These are phyloP conservation scores for Dioscorea dumetorum DNA, from an alignment of 106 monocot species.

Conservation along the genomic window DNA sequence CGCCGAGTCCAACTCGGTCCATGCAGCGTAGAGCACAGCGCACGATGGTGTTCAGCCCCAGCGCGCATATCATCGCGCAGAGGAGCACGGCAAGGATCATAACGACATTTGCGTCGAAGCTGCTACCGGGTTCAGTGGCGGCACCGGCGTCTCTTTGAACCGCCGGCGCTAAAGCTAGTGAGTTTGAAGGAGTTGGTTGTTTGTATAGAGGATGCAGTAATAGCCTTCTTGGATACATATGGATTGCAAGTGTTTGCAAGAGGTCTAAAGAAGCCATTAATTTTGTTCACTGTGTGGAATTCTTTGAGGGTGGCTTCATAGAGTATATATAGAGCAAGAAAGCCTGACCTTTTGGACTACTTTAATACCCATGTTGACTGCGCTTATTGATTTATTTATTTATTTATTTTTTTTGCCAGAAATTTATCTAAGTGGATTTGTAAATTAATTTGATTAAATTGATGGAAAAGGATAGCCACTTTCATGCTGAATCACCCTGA, in stretches of 20 bases:
- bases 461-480: too few species aligned
- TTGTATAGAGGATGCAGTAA: slow-evolving; percentile 25
- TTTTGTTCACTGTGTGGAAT: not conserved
- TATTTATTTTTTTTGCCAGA: too few species aligned
- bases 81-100: slow-evolving; percentile 61
- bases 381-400: too few species aligned
- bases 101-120: slow-evolving; percentile 45
- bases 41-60: slow-evolving; percentile 47
- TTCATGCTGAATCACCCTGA: too few species aligned
- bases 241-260: not conserved
- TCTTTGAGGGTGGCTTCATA: not conserved
- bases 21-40: slow-evolving; percentile 50
- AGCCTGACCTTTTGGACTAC: too few species aligned
- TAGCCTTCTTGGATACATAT: slow-evolving; percentile 6
- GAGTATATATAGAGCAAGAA: not conserved
- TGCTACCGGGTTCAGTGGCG: not conserved
- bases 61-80: slow-evolving; percentile 41
- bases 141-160: not conserved
- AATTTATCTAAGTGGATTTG: too few species aligned
- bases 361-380: too few species aligned
- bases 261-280: not conserved
- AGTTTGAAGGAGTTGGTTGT: not conserved
- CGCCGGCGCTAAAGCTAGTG: not conserved
- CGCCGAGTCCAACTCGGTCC: slow-evolving; percentile 4
- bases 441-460: too few species aligned